phyloP scores from a whole-genome alignment of 306 rosid species.

The Sicyos baderoa region DNA sequence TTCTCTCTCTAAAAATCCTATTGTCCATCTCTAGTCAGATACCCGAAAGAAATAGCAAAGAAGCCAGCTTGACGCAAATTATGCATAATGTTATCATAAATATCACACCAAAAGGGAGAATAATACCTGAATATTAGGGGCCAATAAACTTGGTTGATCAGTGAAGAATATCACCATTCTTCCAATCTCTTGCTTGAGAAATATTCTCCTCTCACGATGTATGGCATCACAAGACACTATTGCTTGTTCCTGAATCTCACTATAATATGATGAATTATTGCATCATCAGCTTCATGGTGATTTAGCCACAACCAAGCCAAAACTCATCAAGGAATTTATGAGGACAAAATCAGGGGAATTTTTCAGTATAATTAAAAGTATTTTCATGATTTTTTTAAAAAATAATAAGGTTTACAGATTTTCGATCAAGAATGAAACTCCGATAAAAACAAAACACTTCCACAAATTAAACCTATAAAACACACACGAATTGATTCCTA shows the following conservation, averaged over 20 bases:
- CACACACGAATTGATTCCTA: background rate
- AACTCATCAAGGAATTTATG: background rate
- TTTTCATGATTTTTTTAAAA: background rate
- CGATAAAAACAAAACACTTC: background rate
- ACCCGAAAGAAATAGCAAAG: no score
- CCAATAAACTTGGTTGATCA: constrained; percentile 90
- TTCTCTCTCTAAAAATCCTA: no score
- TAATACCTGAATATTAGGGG: constrained; percentile 88
- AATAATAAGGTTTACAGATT: background rate
- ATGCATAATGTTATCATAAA: constrained; percentile 2
- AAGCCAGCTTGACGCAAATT: no score
- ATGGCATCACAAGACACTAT: constrained; percentile 71
- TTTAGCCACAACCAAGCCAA: constrained; percentile 15
- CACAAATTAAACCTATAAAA: background rate
- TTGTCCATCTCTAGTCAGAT: no score
- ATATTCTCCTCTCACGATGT: constrained; percentile 88
- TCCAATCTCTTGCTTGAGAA: constrained; percentile 95
- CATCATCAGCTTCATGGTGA: constrained; percentile 24
- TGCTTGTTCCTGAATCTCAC: constrained; percentile 97
- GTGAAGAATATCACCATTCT: constrained; percentile 95
- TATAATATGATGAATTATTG: constrained; percentile 35
- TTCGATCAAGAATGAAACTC: constrained; percentile 2
- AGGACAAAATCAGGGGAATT: background rate
- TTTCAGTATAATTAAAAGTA: background rate
- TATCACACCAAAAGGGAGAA: constrained; percentile 15